A percentile compares a stretch with the other conserved stretches of the same genome.
Evolutionary conservation across 78 protist species (phyloP).

Genomic region (Guillardia theta): DNA sequence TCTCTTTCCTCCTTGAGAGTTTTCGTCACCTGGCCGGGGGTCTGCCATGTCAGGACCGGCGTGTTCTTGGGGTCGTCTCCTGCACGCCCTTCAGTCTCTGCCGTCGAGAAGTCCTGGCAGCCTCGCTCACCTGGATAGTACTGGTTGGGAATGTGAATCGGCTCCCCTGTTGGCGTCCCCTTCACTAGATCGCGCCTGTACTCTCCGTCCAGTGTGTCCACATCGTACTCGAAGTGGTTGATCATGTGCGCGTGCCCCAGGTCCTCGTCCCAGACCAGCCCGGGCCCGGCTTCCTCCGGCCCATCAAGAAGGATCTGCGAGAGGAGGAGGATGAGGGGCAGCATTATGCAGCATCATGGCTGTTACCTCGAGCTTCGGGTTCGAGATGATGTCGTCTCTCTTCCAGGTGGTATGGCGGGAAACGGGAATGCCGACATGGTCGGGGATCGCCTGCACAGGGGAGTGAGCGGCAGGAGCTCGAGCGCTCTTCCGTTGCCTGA

Average conservation of each 20-base stretch:
- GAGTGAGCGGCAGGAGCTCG: too few relatives aligned
- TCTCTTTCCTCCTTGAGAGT: too few relatives aligned
- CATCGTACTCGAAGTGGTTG: constrained; percentile 14
- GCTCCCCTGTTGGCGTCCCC: neutral
- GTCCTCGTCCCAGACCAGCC: neutral
- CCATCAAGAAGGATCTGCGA: neutral
- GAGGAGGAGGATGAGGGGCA: too few relatives aligned
- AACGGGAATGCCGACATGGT: neutral
- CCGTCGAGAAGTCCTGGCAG: too few relatives aligned
- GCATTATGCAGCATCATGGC: too few relatives aligned
- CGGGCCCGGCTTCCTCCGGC: neutral
- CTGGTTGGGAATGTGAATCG: neutral
- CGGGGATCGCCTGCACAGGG: neutral
- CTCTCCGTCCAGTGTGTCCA: neutral
- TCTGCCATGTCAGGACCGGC: neutral
- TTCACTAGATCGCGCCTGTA: neutral
- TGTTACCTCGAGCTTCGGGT: too few relatives aligned
- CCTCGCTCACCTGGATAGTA: neutral
- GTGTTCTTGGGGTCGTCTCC: neutral
- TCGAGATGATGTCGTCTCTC: neutral
- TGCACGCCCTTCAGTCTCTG: too few relatives aligned
- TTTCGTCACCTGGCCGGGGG: neutral
- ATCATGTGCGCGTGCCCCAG: constrained; percentile 9
- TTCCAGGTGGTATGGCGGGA: constrained; percentile 4
- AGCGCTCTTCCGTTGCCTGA: too few relatives aligned